Base-by-base conservation (phyloP, 495 filamentous ascomycete genomes). In the Cenococcum geophilum region DNA sequence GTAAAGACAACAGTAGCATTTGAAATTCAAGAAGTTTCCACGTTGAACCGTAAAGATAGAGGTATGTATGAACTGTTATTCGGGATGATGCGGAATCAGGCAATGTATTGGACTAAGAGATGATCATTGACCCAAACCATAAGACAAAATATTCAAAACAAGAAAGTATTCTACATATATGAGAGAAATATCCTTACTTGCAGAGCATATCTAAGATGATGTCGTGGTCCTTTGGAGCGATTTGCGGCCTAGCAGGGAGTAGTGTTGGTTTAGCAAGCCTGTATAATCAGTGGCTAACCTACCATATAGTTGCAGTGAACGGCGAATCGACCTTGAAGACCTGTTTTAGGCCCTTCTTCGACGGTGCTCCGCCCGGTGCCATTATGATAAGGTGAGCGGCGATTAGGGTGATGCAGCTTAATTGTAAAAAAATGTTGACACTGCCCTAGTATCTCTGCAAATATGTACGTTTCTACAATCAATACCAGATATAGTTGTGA, bases 271-370 rank as follows among this genome's bases (percentile, higher is more conserved):
- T 16, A 37, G 37, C 56, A 36, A 36, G 20, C 21, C 6, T 21
- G 20, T 16, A 25, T 9, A 2, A 3, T 32, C 3, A 36, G 5
- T 16, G 14, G 42, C 1, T 47, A 27, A 27, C 69, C 21, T 47
- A 75, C 73, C 70, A 74, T 59, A 58, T 48, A 11, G 66, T 65
- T 36, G 62, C 42, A 37, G 68, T 68, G 57, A 71, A 75, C 16
- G 74, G 74, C 5, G 65, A 67, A 34, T 73, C 72, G 25, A 73
- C 65, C 56, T 64, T 74, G 66, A 70, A 70, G 18, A 75, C 47
- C 6, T 66, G 69, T 36, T 73, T 75, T 3, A 60, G 45, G 23
- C 51, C 57, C 63, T 62, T 66, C 6, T 23, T 25, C 6, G 22
- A 23, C 18, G 21, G 21, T 22, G 49, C 14, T 18, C 27, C 52